phyloP scores from a whole-genome alignment of 768 basidiomycete genomes.

The Chalciporus sphaerocephalus region DNA sequence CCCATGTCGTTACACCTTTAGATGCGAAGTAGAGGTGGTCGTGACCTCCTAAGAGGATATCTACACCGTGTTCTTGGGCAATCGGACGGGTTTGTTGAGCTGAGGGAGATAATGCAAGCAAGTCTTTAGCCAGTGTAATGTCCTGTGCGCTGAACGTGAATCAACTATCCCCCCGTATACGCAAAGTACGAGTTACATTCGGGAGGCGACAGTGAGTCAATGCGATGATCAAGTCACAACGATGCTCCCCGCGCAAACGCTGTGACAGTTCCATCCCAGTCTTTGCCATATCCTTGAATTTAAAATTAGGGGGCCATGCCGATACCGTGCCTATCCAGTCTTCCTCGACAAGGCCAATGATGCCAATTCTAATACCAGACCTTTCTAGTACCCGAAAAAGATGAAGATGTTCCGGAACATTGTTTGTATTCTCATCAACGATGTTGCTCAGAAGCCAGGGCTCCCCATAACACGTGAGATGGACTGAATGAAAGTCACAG shows the following conservation, averaged over 20 bases:
- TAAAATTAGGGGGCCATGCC: conserved; percentile 80
- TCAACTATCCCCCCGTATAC: neutral
- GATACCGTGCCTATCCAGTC: conserved; percentile 88
- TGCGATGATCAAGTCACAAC: conserved; percentile 80
- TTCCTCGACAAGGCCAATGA: conserved; percentile 85
- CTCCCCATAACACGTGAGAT: conserved; percentile 35
- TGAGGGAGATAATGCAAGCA: conserved; percentile 56
- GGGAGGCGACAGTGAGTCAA: conserved; percentile 58
- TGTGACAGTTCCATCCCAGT: conserved; percentile 70
- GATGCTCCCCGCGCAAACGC: conserved; percentile 63
- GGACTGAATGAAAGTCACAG: no score
- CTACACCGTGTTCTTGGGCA: conserved; percentile 64
- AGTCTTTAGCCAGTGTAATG: conserved; percentile 61
- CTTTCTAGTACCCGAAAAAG: conserved; percentile 67
- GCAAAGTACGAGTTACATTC: conserved; percentile 21
- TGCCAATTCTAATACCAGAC: conserved; percentile 64
- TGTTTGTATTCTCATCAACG: conserved; percentile 59
- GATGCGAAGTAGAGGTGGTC: conserved; percentile 81
- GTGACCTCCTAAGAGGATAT: conserved; percentile 83
- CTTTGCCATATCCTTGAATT: conserved; percentile 70
- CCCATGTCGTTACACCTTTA: conserved; percentile 63
- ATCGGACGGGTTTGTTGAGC: conserved; percentile 43
- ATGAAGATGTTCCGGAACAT: conserved; percentile 55
- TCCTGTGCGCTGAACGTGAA: conserved; percentile 45
- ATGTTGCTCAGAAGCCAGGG: conserved; percentile 93